Evolutionary conservation across 192 early-diverging fungal genomes (phyloP).

Genomic region (Entophlyctis luteolus): DNA sequence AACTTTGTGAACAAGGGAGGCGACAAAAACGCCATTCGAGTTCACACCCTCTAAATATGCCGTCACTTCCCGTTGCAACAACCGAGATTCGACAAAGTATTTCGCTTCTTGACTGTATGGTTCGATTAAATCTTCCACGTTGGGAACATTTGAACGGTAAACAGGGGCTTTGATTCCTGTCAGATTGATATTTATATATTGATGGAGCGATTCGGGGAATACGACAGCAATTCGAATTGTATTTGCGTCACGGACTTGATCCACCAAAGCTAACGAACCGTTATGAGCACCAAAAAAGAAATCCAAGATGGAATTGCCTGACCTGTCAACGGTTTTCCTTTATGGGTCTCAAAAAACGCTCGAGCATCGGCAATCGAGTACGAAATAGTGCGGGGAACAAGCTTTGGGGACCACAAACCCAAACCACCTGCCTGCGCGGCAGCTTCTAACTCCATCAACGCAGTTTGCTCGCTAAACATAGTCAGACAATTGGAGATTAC

Average conservation of each 20-base stretch:
- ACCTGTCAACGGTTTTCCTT: slow-evolving; percentile 78
- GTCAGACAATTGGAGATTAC: not conserved
- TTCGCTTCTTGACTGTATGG: slow-evolving; percentile 92
- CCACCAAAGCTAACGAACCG: slow-evolving; percentile 64
- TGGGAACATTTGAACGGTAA: slow-evolving; percentile 70
- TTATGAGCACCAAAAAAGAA: not conserved
- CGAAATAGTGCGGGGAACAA: slow-evolving; percentile 19
- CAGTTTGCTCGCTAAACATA: slow-evolving; percentile 44
- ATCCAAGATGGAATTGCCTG: slow-evolving; percentile 10
- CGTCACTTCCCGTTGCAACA: slow-evolving; percentile 87
- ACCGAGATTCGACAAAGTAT: slow-evolving; percentile 83
- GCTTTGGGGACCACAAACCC: slow-evolving; percentile 72
- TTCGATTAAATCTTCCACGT: slow-evolving; percentile 69
- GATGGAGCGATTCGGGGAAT: slow-evolving; percentile 53
- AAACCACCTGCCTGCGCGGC: slow-evolving; percentile 63
- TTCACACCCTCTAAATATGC: slow-evolving; percentile 76
- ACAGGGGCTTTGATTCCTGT: slow-evolving; percentile 85
- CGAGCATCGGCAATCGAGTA: slow-evolving; percentile 50
- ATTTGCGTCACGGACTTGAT: slow-evolving; percentile 91
- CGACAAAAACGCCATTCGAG: slow-evolving; percentile 71
- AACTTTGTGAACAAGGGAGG: slow-evolving; percentile 67
- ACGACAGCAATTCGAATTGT: slow-evolving; percentile 73
- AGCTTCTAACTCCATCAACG: slow-evolving; percentile 60
- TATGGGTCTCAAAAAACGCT: slow-evolving; percentile 72
- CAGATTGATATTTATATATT: slow-evolving; percentile 72